Conservation (phyloP, 192 early-diverging fungal genomes). For the Backusella westeae region DNA sequence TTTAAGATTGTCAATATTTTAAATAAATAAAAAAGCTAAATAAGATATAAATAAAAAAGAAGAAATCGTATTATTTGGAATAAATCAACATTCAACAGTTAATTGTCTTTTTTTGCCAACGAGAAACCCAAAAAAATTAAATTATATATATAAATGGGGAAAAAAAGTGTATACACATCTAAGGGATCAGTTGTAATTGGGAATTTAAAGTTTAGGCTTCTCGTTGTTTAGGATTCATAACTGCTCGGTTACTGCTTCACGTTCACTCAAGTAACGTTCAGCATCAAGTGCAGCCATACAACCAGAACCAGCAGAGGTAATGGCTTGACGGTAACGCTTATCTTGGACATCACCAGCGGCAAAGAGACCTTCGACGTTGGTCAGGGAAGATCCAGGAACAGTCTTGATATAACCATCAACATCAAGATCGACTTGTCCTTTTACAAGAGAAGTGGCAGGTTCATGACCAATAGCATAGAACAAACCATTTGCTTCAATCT, state of each 20-base stretch:
- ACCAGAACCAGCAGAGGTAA: slow-evolving; percentile 94
- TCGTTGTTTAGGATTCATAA: slow-evolving; percentile 7
- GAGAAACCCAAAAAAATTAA: not conserved
- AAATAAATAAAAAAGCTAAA: not conserved
- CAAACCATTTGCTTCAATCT: slow-evolving; percentile 81
- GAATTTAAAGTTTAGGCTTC: slow-evolving; percentile 8
- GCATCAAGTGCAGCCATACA: slow-evolving; percentile 98
- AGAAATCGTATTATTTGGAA: not conserved
- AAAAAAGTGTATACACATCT: not conserved
- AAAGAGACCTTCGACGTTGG: slow-evolving; percentile 91
- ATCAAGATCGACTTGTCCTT: slow-evolving; percentile 79
- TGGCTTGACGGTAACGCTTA: slow-evolving; percentile 92
- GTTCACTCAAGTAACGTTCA: slow-evolving; percentile 90
- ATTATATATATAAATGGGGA: not conserved
- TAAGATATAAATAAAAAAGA: not conserved
- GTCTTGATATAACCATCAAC: slow-evolving; percentile 86
- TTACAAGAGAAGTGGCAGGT: slow-evolving; percentile 77
- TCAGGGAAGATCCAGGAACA: slow-evolving; percentile 74
- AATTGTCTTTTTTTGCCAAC: not conserved
- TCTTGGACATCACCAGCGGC: slow-evolving; percentile 98
- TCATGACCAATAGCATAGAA: slow-evolving; percentile 98
- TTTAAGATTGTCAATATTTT: not conserved
- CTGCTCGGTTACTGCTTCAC: not conserved
- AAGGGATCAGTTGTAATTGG: not conserved
- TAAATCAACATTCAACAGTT: not conserved